Conservation (phyloP, 352 stramenopile genomes). For the Globisporangium middletonii region DNA sequence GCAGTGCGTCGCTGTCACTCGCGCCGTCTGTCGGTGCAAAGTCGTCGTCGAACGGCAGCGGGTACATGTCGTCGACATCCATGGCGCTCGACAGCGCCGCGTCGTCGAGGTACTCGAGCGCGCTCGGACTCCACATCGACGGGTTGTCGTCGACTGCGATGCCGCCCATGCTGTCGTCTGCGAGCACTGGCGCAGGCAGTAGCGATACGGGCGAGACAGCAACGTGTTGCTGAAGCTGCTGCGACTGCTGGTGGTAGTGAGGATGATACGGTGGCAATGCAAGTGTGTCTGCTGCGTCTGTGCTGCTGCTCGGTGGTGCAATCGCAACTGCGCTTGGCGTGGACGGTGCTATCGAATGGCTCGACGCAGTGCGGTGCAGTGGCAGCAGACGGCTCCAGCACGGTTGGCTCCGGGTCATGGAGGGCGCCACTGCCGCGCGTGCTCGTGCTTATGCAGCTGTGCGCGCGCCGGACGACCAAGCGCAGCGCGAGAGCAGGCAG, state of each 20-base stretch:
- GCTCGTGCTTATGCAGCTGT: neutral
- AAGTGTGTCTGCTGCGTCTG: neutral
- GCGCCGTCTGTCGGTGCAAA: neutral
- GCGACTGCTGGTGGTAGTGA: neutral
- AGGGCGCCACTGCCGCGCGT: neutral
- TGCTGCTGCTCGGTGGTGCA: neutral
- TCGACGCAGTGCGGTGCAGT: neutral
- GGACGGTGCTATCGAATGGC: neutral
- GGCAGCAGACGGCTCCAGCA: conserved; percentile 2
- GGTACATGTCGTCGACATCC: conserved; percentile 7
- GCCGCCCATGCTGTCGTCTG: conserved; percentile 8
- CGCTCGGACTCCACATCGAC: conserved; percentile 9
- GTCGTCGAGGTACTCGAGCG: conserved; percentile 10
- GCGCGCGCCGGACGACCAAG: no score
- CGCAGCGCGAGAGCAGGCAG: neutral
- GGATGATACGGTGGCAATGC: neutral
- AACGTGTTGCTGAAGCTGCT: neutral
- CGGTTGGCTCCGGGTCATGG: neutral
- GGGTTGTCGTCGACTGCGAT: conserved; percentile 3
- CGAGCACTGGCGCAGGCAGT: neutral
- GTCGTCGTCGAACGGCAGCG: neutral
- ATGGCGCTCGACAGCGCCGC: neutral
- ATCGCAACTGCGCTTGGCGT: neutral
- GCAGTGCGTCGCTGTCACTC: neutral
- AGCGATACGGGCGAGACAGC: neutral